These are phyloP conservation scores for Suillus cothurnatus DNA, from an alignment of 768 basidiomycete species.

Conservation along the genomic window DNA sequence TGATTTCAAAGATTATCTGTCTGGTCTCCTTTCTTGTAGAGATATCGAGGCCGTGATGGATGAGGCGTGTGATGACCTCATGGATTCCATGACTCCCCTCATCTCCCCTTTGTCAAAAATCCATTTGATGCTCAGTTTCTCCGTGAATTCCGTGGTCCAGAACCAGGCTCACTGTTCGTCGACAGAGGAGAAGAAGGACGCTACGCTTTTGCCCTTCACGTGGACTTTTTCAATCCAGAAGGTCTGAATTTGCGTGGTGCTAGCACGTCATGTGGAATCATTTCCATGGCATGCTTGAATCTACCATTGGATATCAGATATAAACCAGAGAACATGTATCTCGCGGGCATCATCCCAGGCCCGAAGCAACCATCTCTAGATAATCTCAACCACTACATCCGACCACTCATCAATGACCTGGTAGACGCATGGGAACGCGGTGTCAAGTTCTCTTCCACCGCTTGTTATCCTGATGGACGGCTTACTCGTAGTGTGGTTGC, in stretches of 20 bases:
- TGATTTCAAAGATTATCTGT: constrained; percentile 8
- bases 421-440: constrained; percentile 18
- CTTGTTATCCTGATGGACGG: constrained; percentile 11
- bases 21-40: background rate
- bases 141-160: background rate
- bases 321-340: no score
- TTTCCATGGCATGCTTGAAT: constrained; percentile 23
- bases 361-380: no score
- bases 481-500: constrained; percentile 14
- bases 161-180: background rate
- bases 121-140: background rate
- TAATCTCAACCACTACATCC: no score
- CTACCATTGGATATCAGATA: no score
- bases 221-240: constrained; percentile 9
- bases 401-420: constrained; percentile 14
- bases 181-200: constrained; percentile 19
- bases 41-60: background rate
- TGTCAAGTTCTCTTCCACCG: constrained; percentile 15
- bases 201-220: constrained; percentile 31
- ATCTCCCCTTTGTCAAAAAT: constrained; percentile 6
- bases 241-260: constrained; percentile 30
- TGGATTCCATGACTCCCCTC: background rate
- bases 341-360: no score
- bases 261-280: constrained; percentile 29
- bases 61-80: background rate